Percentiles rank a stretch among this genome's conserved stretches.
Conservation (phyloP, 2,329 filamentous ascomycete genomes). For the Dothistroma pini region DNA sequence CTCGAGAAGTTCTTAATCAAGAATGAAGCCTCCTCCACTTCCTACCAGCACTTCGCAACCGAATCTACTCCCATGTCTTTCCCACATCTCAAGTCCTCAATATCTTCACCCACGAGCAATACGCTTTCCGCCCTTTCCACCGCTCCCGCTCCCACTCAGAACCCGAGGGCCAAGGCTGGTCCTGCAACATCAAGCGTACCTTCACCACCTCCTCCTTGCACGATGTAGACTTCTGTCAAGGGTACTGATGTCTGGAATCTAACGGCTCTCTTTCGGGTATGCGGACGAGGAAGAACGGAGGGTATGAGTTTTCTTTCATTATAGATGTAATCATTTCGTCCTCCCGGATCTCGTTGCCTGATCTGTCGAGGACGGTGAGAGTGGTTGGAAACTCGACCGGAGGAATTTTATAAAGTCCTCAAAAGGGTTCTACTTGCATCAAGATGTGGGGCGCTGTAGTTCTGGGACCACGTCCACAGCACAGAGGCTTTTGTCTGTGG, state of each 20-base stretch:
- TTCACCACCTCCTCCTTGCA: too few relatives aligned
- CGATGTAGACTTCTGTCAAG: too few relatives aligned
- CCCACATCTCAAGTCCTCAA: not conserved
- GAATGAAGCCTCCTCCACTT: not conserved
- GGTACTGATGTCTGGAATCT: too few relatives aligned
- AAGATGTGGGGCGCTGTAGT: not conserved
- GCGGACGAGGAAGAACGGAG: too few relatives aligned
- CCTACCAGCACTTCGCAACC: not conserved
- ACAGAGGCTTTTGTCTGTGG: not conserved
- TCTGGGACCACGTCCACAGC: not conserved
- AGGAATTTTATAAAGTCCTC: not conserved
- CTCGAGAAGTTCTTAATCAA: not conserved
- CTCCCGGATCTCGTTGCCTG: not conserved
- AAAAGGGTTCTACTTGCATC: not conserved
- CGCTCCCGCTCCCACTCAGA: not conserved
- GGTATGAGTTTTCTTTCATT: too few relatives aligned
- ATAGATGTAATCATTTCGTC: not conserved
- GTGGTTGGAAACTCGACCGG: not conserved
- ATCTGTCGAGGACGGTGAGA: not conserved
- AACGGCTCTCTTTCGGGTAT: too few relatives aligned
- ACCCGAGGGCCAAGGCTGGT: not conserved
- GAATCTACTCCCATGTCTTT: not conserved
- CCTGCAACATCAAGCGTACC: not conserved
- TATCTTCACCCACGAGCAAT: not conserved
- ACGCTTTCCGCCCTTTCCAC: not conserved